These are phyloP conservation scores for Dendrobium huoshanense DNA, from an alignment of 106 monocot genomes.

Conservation along the genomic window DNA sequence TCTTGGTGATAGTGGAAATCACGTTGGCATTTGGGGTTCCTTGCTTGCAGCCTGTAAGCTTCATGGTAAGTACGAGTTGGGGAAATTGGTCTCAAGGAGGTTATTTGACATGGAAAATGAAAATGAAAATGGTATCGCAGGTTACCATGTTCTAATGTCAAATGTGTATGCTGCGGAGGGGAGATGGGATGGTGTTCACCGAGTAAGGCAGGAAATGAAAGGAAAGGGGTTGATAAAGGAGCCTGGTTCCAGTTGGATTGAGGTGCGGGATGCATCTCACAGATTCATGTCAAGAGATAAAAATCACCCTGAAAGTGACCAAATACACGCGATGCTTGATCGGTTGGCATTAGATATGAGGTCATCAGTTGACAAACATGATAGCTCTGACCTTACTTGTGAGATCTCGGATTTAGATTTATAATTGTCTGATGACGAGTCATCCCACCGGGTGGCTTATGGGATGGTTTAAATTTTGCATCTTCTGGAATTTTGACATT, in stretches of 20 bases:
- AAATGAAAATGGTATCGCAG: conserved; percentile 19
- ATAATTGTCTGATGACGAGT: background rate
- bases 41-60: conserved; percentile 78
- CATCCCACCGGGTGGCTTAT: too few relatives aligned
- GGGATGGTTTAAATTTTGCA: too few relatives aligned
- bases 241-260: conserved; percentile 70
- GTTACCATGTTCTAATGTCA: conserved; percentile 75
- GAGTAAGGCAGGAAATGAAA: conserved; percentile 73
- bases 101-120: conserved; percentile 53
- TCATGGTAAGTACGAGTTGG: conserved; percentile 62
- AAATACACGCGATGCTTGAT: conserved; percentile 31
- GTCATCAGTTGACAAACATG: conserved; percentile 2
- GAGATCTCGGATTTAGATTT: conserved; percentile 7
- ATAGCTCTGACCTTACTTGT: conserved; percentile 9
- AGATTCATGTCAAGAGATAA: conserved; percentile 52
- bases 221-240: conserved; percentile 61
- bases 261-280: conserved; percentile 37
- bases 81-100: conserved; percentile 44
- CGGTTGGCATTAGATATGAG: conserved; percentile 42
- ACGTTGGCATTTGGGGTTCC: conserved; percentile 74
- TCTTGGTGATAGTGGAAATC: conserved; percentile 43
- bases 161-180: conserved; percentile 71
- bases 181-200: conserved; percentile 63
- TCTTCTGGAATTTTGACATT: too few relatives aligned
- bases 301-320: conserved; percentile 31